phyloP scores from a whole-genome alignment of 140 eudicot genomes.

The Ambrosia hybrid region DNA sequence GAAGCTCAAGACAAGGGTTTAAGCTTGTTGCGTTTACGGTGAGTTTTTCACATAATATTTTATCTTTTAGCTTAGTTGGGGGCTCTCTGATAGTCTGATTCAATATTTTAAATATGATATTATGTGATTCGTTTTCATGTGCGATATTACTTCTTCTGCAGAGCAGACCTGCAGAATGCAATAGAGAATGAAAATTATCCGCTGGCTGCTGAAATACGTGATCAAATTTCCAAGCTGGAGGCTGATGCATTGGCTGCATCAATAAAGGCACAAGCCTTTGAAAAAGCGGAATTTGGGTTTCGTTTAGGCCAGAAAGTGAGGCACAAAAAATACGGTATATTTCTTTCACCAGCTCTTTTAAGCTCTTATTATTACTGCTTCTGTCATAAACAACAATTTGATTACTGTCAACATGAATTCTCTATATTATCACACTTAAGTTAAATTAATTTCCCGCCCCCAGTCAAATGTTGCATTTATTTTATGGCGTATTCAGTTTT shows the following conservation, averaged over 20 bases:
- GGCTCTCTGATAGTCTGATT: slow-evolving; percentile 20
- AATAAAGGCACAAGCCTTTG: slow-evolving; percentile 79
- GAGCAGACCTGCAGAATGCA: slow-evolving; percentile 92
- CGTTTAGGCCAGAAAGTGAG: slow-evolving; percentile 95
- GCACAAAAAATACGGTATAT: slow-evolving; percentile 79
- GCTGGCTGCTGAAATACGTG: slow-evolving; percentile 77
- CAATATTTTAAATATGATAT: not conserved
- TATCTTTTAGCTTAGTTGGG: not conserved
- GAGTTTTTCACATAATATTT: slow-evolving; percentile 19
- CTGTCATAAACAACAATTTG: too few species aligned
- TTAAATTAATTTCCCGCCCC: not conserved
- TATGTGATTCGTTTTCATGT: not conserved
- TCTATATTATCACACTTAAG: not conserved
- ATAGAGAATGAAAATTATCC: slow-evolving; percentile 73
- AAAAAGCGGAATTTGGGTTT: slow-evolving; percentile 62
- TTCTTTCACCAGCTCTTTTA: too few species aligned
- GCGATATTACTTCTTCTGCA: slow-evolving; percentile 43
- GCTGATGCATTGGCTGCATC: slow-evolving; percentile 84
- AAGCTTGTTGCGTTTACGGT: slow-evolving; percentile 86
- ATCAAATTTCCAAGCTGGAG: slow-evolving; percentile 76
- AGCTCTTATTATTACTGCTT: too few species aligned
- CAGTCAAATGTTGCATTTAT: not conserved
- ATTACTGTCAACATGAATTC: too few species aligned
- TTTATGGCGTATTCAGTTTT: not conserved
- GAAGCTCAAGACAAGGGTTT: slow-evolving; percentile 93